Percentiles rank a stretch among this genome's conserved stretches.
These are phyloP conservation scores for Talaromyces albobiverticillius DNA, from an alignment of 2,329 filamentous ascomycete species.

Conservation along the genomic window DNA sequence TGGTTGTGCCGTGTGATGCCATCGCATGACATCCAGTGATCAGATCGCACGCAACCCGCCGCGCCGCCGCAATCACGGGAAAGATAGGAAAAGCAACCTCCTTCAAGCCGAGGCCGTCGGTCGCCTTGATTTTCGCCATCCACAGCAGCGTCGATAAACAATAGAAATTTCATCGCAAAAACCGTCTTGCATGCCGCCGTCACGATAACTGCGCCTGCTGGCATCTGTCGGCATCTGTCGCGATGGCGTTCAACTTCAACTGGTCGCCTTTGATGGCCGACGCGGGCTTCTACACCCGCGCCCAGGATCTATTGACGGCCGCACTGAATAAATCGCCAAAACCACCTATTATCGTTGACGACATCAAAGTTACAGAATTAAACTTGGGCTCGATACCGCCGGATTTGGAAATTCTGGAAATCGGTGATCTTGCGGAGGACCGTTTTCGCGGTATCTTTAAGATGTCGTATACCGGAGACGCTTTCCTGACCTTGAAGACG, in stretches of 20 bases:
- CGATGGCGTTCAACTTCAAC: conserved; percentile 99
- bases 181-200: conserved; percentile 4
- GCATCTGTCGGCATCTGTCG: conserved; percentile 13
- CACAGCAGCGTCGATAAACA: not conserved
- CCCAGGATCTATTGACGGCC: conserved; percentile 88
- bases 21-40: not conserved
- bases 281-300: conserved; percentile 82
- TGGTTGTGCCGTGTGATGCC: conserved; percentile 2
- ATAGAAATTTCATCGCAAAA: conserved; percentile 1
- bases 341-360: conserved; percentile 97
- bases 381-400: conserved; percentile 94
- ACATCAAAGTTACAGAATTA: conserved; percentile 96
- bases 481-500: conserved; percentile 91
- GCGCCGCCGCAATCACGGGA: conserved; percentile 5
- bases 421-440: conserved; percentile 95
- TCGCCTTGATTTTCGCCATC: not conserved
- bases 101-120: not conserved
- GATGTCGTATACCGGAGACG: conserved; percentile 96
- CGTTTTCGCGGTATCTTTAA: conserved; percentile 98
- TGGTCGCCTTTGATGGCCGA: conserved; percentile 98
- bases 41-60: not conserved
- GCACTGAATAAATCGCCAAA: conserved; percentile 98
- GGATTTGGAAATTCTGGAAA: conserved; percentile 94
- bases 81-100: conserved; percentile 8
- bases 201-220: conserved; percentile 8